Base-by-base conservation (phyloP, 345 rosid species). In the Leavenworthia alabamica region DNA sequence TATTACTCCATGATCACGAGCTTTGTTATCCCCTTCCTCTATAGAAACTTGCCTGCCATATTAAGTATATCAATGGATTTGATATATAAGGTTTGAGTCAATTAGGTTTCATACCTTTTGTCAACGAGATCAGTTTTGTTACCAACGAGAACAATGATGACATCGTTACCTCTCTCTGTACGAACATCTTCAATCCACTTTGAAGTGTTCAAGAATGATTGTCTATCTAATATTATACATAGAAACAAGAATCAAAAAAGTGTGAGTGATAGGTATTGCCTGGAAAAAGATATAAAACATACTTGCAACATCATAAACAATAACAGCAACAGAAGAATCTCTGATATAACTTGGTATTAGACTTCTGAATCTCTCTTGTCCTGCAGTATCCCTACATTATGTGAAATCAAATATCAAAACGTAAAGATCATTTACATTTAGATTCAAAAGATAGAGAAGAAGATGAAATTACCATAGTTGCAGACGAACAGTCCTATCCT, bases 101-200 rank as follows among this genome's bases (percentile, higher is more conserved):
- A 62, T 15, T 42, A n/a, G n/a, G 46, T 41, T 29, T 14, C 44
- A 22, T 41, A 86, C 93, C 93, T 81, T 77, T 86, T 86, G 60
- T 83, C 93, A 48, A 83, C 93, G 52, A 86, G 96, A 77, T 91
- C 94, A 1, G 95, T 91, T 71, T 91, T 91, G 83, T 86, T 91
- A 56, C 95, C 96, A 13, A 88, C 95, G 23, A 91, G 84, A 48
- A 91, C 96, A 33, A 91, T 82, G 19, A 91, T 88, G 59, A 88
- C 98, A 67, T 86, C 98, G 14, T 83, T 85, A 11, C 95, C 96
- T 64, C 92, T 75, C 70, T 91, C 96, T 16, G 86, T 80, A 26
- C 92, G 84, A 47, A 88, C 98, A 71, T 91, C 92, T 74, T 86
- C 98, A 45, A 88, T 80, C 98, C 98, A 91, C 84, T 85, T 91